phyloP scores from a whole-genome alignment of 257 asterid species.

The Gentiana straminea region DNA sequence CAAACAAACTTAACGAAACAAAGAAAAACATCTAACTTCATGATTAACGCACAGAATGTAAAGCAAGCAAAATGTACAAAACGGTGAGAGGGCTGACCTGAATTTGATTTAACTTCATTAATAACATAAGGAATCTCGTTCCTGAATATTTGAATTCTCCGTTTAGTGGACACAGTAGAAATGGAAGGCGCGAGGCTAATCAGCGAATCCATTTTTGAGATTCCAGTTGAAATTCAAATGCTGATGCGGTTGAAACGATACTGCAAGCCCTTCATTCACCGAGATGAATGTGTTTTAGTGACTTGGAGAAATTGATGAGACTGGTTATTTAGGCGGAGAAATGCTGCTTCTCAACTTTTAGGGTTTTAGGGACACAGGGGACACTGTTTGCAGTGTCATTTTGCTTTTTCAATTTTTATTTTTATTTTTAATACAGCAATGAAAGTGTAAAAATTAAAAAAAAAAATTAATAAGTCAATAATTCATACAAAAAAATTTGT shows the following conservation, averaged over 20 bases:
- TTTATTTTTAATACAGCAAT: too few species aligned
- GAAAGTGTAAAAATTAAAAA: too few species aligned
- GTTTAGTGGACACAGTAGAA: conserved; percentile 54
- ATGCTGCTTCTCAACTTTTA: too few species aligned
- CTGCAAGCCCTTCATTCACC: too few species aligned
- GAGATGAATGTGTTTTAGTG: too few species aligned
- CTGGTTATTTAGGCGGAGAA: too few species aligned
- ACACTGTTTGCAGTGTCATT: too few species aligned
- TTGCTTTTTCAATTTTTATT: too few species aligned
- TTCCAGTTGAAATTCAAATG: background rate
- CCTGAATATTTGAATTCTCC: conserved; percentile 70
- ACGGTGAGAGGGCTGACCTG: conserved; percentile 26
- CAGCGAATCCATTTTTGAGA: conserved; percentile 37
- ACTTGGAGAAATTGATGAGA: too few species aligned
- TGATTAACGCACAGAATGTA: conserved; percentile 3
- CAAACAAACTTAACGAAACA: background rate
- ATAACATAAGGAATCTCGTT: conserved; percentile 57
- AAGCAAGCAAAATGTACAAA: background rate
- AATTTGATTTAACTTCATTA: conserved; percentile 26
- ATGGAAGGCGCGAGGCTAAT: conserved; percentile 38
- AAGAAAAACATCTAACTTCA: background rate
- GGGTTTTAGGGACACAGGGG: too few species aligned
- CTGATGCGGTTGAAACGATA: background rate
- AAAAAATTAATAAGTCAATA: too few species aligned
- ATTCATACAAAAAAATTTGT: too few species aligned